Conservation (phyloP, 331 rosid genomes). For the Quercus tomentella region DNA sequence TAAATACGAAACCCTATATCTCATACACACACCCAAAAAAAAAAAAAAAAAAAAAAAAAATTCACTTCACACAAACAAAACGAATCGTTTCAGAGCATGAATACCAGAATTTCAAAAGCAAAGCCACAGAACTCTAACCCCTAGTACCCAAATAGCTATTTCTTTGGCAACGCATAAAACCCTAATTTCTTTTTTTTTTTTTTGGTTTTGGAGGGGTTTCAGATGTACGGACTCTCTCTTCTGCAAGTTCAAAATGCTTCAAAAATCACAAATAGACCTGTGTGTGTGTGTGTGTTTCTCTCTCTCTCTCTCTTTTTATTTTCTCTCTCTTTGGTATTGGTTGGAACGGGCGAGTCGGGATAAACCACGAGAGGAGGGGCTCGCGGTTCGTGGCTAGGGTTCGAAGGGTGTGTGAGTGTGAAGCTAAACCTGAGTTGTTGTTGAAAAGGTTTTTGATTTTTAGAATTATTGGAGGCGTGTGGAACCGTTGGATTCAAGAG, state of each 20-base stretch:
- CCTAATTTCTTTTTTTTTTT: slow-evolving; percentile 3
- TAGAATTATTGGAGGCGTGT: not conserved
- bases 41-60: not conserved
- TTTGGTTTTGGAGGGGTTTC: not conserved
- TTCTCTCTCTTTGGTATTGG: slow-evolving; percentile 36
- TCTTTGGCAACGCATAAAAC: slow-evolving; percentile 11
- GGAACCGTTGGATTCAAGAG: slow-evolving; percentile 30
- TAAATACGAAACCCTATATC: slow-evolving; percentile 46
- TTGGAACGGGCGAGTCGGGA: slow-evolving; percentile 20
- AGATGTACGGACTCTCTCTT: slow-evolving; percentile 25
- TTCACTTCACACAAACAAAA: not conserved
- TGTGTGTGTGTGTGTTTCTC: slow-evolving; percentile 16
- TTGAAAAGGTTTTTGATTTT: slow-evolving; percentile 9
- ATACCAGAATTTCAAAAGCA: not conserved
- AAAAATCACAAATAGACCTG: not conserved
- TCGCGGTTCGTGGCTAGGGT: slow-evolving; percentile 54
- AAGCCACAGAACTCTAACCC: not conserved
- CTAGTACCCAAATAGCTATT: not conserved
- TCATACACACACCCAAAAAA: slow-evolving; percentile 29
- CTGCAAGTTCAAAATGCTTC: slow-evolving; percentile 29
- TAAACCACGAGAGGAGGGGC: slow-evolving; percentile 45
- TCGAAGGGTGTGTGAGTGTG: not conserved
- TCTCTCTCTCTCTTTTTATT: slow-evolving; percentile 5
- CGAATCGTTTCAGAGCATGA: slow-evolving; percentile 11
- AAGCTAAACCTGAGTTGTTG: too few species aligned